Conservation (phyloP, 306 rosid species). For the Vigna nakashimae region DNA sequence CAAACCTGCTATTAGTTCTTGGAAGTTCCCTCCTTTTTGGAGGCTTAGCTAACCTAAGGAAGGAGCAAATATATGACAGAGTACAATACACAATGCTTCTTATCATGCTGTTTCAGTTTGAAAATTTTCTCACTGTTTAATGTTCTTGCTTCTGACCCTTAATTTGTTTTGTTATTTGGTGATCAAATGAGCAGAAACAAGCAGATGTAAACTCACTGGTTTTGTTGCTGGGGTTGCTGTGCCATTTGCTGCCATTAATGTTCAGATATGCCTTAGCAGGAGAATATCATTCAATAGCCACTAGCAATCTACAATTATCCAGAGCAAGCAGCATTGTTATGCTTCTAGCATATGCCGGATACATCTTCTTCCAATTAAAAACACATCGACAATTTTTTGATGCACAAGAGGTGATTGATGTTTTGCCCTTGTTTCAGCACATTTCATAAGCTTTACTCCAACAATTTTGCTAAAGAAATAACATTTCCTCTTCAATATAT, state of each 20-base stretch:
- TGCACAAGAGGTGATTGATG: slow-evolving; percentile 60
- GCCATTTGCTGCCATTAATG: slow-evolving; percentile 85
- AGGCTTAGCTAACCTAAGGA: slow-evolving; percentile 70
- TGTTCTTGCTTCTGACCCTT: background rate
- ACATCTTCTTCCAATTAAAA: slow-evolving; percentile 82
- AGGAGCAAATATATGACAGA: slow-evolving; percentile 79
- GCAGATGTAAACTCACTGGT: slow-evolving; percentile 83
- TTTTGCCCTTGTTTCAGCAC: background rate
- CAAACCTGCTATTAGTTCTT: slow-evolving; percentile 91
- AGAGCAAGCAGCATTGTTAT: slow-evolving; percentile 87
- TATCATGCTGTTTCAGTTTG: background rate
- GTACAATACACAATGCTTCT: slow-evolving; percentile 40
- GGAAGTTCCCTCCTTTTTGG: slow-evolving; percentile 93
- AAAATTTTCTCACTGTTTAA: background rate
- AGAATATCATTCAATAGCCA: slow-evolving; percentile 36
- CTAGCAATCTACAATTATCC: slow-evolving; percentile 69
- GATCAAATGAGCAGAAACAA: slow-evolving; percentile 69
- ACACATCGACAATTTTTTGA: slow-evolving; percentile 85
- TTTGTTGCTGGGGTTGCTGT: slow-evolving; percentile 75
- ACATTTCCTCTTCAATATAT: background rate
- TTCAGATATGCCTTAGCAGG: slow-evolving; percentile 55
- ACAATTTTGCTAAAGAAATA: background rate
- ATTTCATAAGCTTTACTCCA: background rate
- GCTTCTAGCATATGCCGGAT: slow-evolving; percentile 80
- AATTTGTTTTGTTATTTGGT: slow-evolving; percentile 7